Evolutionary conservation across 108 stramenopile genomes (phyloP).

Genomic region (Seminavis robusta): DNA sequence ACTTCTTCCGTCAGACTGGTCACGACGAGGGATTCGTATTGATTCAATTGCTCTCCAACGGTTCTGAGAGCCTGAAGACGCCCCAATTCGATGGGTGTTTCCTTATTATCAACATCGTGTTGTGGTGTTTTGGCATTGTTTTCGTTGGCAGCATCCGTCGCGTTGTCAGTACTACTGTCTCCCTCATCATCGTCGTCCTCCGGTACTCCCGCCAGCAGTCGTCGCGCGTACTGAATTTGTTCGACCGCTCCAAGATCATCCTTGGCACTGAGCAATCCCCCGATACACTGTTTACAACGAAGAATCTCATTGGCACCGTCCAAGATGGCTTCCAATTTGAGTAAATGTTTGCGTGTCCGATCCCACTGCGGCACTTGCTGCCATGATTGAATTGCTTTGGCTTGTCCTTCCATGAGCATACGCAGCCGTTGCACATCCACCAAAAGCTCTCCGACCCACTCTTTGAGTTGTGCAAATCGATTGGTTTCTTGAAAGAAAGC

Average conservation of each 20-base stretch:
- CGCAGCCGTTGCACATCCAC: conserved; percentile 61
- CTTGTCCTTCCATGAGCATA: conserved; percentile 30
- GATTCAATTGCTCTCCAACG: conserved; percentile 60
- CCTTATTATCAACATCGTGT: not conserved
- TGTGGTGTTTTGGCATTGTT: not conserved
- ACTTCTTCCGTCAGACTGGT: conserved; percentile 72
- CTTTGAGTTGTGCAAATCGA: conserved; percentile 71
- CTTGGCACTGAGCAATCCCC: conserved; percentile 59
- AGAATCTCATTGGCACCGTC: conserved; percentile 71
- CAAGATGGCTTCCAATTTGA: conserved; percentile 47
- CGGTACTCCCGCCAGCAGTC: conserved; percentile 33
- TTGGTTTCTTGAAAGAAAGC: conserved; percentile 88
- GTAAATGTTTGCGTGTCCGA: conserved; percentile 49
- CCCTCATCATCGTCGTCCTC: not conserved
- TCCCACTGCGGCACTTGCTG: conserved; percentile 57
- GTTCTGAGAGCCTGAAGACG: conserved; percentile 56
- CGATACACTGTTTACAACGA: conserved; percentile 58
- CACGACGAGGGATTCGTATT: conserved; percentile 82
- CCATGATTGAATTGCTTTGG: conserved; percentile 23
- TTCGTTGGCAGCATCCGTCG: not conserved
- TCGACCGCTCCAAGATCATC: conserved; percentile 75
- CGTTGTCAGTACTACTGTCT: not conserved
- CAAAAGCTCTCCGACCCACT: conserved; percentile 53
- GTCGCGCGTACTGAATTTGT: conserved; percentile 66
- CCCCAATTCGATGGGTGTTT: conserved; percentile 22